Evolutionary conservation across 2,329 filamentous ascomycete species (phyloP).

Genomic region (Talaromyces marneffei): DNA sequence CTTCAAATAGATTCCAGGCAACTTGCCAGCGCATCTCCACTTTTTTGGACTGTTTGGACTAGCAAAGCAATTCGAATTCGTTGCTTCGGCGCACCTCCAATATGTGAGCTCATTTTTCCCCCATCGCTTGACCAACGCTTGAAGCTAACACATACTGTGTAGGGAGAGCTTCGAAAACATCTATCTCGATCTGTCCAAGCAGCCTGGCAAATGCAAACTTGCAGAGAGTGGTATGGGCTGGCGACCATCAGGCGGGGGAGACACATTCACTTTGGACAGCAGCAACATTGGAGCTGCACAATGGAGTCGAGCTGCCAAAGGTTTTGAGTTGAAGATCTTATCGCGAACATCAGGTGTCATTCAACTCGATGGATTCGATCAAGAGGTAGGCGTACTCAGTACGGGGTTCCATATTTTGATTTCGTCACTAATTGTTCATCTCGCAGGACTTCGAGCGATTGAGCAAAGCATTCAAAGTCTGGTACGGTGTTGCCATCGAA

Average conservation of each 20-base stretch:
- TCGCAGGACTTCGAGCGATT: constrained; percentile 78
- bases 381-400: constrained; percentile 55
- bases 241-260: constrained; percentile 81
- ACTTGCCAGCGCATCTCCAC: no score
- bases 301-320: constrained; percentile 90
- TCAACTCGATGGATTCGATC: constrained; percentile 90
- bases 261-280: constrained; percentile 88
- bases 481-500: constrained; percentile 92
- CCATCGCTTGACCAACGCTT: neutral
- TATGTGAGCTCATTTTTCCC: constrained; percentile 25
- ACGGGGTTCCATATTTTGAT: neutral
- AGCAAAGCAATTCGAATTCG: neutral
- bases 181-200: constrained; percentile 89
- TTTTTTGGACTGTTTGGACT: neutral
- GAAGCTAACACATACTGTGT: constrained; percentile 1
- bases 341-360: constrained; percentile 78
- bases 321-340: constrained; percentile 88
- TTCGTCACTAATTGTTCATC: neutral
- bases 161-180: constrained; percentile 97
- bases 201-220: constrained; percentile 87
- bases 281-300: constrained; percentile 79
- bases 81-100: constrained; percentile 24
- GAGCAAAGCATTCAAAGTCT: constrained; percentile 90
- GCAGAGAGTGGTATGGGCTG: constrained; percentile 92
- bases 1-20: neutral